Evolutionary conservation across 768 basidiomycete species (phyloP).

Genomic region (Pilatotrama ljubarskyi): DNA sequence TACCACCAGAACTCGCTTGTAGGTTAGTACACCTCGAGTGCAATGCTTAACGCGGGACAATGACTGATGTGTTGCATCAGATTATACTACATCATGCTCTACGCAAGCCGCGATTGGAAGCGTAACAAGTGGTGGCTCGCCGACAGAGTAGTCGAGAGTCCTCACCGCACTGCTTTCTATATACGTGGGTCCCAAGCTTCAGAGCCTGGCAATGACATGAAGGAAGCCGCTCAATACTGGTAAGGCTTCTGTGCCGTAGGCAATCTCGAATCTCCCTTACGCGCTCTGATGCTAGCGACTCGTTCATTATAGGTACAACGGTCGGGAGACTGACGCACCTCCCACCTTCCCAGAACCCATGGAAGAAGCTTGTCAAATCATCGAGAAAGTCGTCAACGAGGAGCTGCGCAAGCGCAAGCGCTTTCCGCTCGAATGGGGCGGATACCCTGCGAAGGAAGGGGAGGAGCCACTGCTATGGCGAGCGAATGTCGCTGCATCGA

Average conservation of each 20-base stretch:
- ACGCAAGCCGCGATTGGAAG: constrained; percentile 61
- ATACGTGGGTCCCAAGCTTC: constrained; percentile 37
- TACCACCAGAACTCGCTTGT: constrained; percentile 76
- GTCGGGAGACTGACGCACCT: constrained; percentile 58
- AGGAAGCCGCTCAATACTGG: constrained; percentile 78
- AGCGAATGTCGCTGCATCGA: constrained; percentile 85
- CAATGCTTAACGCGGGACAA: not conserved
- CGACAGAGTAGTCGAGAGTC: constrained; percentile 79
- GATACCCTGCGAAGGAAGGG: constrained; percentile 23
- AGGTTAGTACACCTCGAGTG: constrained; percentile 19
- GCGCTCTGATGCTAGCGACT: not conserved
- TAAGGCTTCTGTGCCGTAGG: constrained; percentile 30
- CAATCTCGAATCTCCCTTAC: not conserved
- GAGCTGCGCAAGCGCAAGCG: constrained; percentile 63
- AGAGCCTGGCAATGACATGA: constrained; percentile 50
- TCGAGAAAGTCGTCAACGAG: constrained; percentile 70
- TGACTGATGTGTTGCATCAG: constrained; percentile 23
- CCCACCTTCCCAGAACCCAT: constrained; percentile 60
- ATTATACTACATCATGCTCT: constrained; percentile 72
- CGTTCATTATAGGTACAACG: constrained; percentile 73
- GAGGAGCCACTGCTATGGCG: constrained; percentile 49
- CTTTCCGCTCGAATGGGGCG: constrained; percentile 68
- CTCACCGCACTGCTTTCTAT: constrained; percentile 81
- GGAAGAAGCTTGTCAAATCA: constrained; percentile 75
- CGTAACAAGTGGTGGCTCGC: constrained; percentile 85